Conservation (phyloP, 2,329 filamentous ascomycete species). For the Alternaria gansuensis region DNA sequence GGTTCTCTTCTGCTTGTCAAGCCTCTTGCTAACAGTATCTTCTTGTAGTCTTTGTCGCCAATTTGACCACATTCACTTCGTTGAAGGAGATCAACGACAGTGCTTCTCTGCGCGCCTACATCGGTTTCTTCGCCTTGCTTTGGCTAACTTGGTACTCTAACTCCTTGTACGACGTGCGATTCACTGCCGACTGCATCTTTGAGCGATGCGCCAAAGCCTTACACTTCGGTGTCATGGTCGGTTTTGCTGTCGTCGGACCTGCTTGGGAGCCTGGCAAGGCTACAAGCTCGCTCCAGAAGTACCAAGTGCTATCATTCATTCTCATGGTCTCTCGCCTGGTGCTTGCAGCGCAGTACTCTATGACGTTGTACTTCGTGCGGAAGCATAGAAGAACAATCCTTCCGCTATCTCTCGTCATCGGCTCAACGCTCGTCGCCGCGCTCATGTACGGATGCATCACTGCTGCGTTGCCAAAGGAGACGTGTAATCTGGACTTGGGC, state of each 20-base stretch:
- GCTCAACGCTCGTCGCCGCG: conserved; percentile 46
- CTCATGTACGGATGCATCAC: conserved; percentile 42
- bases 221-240: conserved; percentile 71
- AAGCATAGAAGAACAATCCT: conserved; percentile 41
- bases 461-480: conserved; percentile 33
- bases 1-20: not conserved
- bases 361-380: conserved; percentile 48
- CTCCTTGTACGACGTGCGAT: conserved; percentile 71
- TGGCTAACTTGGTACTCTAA: conserved; percentile 76
- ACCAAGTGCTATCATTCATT: conserved; percentile 51
- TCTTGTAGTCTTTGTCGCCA: conserved; percentile 42
- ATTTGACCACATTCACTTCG: conserved; percentile 69
- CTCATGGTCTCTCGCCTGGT: conserved; percentile 52
- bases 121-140: conserved; percentile 66
- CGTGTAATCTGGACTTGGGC: not conserved
- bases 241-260: conserved; percentile 68
- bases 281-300: conserved; percentile 54
- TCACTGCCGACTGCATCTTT: conserved; percentile 70
- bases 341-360: conserved; percentile 52
- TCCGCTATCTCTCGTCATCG: conserved; percentile 48
- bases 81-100: conserved; percentile 64
- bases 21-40: not conserved
- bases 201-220: conserved; percentile 67
- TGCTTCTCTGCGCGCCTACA: conserved; percentile 55
- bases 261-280: conserved; percentile 41